phyloP scores from a whole-genome alignment of 148 eudicot species.

The Vaccinium darrowii region DNA sequence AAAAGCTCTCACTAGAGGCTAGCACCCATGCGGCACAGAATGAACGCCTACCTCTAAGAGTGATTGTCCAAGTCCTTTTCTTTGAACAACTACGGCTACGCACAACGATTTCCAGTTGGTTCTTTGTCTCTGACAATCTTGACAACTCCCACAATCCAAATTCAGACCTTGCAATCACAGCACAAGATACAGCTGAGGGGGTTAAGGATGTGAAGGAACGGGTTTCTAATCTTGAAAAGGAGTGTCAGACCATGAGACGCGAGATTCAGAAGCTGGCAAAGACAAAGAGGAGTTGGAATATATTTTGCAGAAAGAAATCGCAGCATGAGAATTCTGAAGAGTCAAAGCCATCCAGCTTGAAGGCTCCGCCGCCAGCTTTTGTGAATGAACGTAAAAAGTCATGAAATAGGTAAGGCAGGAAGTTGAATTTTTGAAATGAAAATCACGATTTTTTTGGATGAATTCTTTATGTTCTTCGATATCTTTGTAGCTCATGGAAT shows the following conservation, averaged over 20 bases:
- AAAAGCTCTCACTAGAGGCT: conserved; percentile 71
- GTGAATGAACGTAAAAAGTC: background rate
- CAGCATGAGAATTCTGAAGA: conserved; percentile 18
- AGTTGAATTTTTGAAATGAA: background rate
- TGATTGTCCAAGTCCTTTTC: conserved; percentile 72
- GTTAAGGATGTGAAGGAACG: conserved; percentile 52
- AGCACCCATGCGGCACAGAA: conserved; percentile 81
- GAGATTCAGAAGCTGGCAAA: conserved; percentile 55
- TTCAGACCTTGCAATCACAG: conserved; percentile 20
- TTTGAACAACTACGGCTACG: conserved; percentile 69
- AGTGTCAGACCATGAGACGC: conserved; percentile 50
- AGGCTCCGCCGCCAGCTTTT: background rate
- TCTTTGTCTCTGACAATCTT: conserved; percentile 54
- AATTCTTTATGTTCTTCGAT: background rate
- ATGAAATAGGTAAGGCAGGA: background rate
- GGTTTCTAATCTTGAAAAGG: conserved; percentile 61
- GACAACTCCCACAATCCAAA: conserved; percentile 42
- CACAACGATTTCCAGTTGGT: conserved; percentile 70
- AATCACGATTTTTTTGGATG: too few species aligned
- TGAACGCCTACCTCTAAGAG: conserved; percentile 72
- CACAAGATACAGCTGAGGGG: conserved; percentile 29
- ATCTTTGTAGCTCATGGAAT: background rate
- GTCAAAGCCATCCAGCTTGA: conserved; percentile 18
- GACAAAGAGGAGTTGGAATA: conserved; percentile 53
- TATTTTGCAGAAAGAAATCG: conserved; percentile 48